Evolutionary conservation across 1,139 yeast genomes (phyloP), one percentile per base, ranked within the genome.

Genomic region (Kurtzmaniella quercitrusa): DNA sequence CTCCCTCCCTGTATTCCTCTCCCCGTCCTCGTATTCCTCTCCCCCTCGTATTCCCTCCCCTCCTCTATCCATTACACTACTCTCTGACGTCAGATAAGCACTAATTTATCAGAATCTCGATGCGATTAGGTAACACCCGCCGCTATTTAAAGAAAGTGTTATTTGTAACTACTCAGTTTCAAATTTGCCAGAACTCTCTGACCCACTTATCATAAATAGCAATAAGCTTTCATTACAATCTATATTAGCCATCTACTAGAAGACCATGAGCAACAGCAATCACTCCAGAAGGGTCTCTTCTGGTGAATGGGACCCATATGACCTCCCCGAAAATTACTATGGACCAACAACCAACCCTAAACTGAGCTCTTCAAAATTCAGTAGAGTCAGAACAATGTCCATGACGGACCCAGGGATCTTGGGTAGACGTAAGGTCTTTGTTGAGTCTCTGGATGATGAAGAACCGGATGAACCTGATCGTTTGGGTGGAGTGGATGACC

Each of bases 281-380:
- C 14, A 9, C 14, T 14, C 18, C 12, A 53, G 62, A 42, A 58
- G 71, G 39, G 57, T 66, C 2, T 68, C 75, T 2, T 52, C 66
- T 2, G 70, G 65, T 29, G 81, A 73, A 11, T 65, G 66, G 38
- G 85, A 82, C 57, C 94, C 94, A 0, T 82, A 71, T 51, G 84
- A 84, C 15, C 65, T 68, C 14, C 78, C 94, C 0, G 93, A 85
- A 46, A 70, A 75, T 25, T 87, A 87, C 58, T 86, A 86, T 59
- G 88, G 90, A 3, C 81, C 85, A 2, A 65, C 62, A 16, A 79
- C 82, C 2, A 81, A 81, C 52, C 83, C 85, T 2, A 60, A 76
- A n/a, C 58, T 62, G 12, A 64, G 59, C 44, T 54, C 60, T 37
- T 63, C 76, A 11, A 66, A 59, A 43, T 54, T 64, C 31, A 75